These are phyloP conservation scores for Angomonas ambiguus DNA, from an alignment of 208 protist species.

Conservation along the genomic window DNA sequence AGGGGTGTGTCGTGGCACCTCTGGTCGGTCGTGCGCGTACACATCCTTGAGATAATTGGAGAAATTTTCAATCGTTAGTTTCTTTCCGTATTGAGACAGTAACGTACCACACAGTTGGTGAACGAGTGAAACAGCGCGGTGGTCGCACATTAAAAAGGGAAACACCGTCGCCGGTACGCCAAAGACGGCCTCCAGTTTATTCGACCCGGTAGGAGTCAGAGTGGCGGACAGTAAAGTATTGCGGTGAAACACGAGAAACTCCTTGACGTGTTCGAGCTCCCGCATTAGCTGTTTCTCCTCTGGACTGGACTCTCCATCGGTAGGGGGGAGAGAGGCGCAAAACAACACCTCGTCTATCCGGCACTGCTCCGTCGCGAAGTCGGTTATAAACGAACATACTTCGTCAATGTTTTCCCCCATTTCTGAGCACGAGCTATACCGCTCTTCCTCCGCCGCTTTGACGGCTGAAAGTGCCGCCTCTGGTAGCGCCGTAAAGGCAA, in stretches of 20 bases:
- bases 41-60: conserved; percentile 52
- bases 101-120: conserved; percentile 50
- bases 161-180: conserved; percentile 83
- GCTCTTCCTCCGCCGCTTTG: not conserved
- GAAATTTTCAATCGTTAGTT: conserved; percentile 58
- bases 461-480: not conserved
- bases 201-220: conserved; percentile 62
- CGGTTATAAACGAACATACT: not conserved
- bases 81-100: conserved; percentile 45
- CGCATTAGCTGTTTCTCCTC: conserved; percentile 49
- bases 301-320: not conserved
- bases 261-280: conserved; percentile 65
- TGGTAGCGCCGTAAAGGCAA: not conserved
- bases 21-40: conserved; percentile 52
- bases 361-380: not conserved
- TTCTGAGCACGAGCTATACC: not conserved
- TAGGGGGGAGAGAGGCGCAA: not conserved
- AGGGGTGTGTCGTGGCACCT: conserved; percentile 63
- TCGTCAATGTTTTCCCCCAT: not conserved
- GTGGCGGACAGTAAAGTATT: conserved; percentile 62
- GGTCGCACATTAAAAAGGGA: conserved; percentile 70
- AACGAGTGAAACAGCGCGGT: conserved; percentile 70
- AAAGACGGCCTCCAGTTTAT: conserved; percentile 81
- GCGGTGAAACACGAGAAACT: conserved; percentile 73
- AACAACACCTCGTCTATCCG: not conserved